phyloP scores from a whole-genome alignment of 208 protist genomes.

The Porcisia deanei region DNA sequence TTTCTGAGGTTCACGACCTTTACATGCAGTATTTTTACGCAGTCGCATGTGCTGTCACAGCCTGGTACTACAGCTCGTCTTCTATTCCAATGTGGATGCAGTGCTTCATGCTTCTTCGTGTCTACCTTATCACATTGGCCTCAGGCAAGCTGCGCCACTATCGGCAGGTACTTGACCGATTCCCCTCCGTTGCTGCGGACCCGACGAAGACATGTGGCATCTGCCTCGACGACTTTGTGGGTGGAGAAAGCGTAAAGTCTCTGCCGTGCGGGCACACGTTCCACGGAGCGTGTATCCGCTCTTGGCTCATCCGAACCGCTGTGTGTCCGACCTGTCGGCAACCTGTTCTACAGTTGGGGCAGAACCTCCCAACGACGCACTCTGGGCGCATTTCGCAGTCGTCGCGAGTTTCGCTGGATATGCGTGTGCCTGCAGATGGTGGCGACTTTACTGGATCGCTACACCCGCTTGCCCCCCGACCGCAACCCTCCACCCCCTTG shows the following conservation, averaged over 20 bases:
- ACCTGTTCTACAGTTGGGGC: slow-evolving; percentile 6
- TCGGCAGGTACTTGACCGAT: slow-evolving; percentile 42
- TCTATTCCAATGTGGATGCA: slow-evolving; percentile 46
- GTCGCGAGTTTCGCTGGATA: slow-evolving; percentile 8
- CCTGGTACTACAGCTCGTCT: slow-evolving; percentile 50
- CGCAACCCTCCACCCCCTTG: slow-evolving; percentile 9
- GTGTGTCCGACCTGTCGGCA: slow-evolving; percentile 79
- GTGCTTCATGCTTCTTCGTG: slow-evolving; percentile 42
- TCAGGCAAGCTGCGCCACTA: slow-evolving; percentile 38
- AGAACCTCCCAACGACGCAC: background rate
- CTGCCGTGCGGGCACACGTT: slow-evolving; percentile 87
- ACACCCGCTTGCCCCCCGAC: slow-evolving; percentile 35
- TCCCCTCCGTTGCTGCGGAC: slow-evolving; percentile 45
- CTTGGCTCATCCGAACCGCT: slow-evolving; percentile 60
- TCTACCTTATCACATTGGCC: slow-evolving; percentile 36
- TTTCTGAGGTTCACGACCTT: slow-evolving; percentile 53
- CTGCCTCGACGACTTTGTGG: slow-evolving; percentile 67
- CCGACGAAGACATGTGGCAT: slow-evolving; percentile 60
- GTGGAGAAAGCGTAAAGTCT: slow-evolving; percentile 38
- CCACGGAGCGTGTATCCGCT: slow-evolving; percentile 74
- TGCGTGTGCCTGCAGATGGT: background rate
- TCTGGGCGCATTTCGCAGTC: background rate
- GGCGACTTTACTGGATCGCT: slow-evolving; percentile 25
- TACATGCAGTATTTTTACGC: slow-evolving; percentile 29
- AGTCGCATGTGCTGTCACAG: slow-evolving; percentile 28